A percentile compares a stretch with the other conserved stretches of the same genome.
These are phyloP conservation scores for Gymnopus androsaceus DNA, from an alignment of 1,284 basidiomycete species.

Conservation along the genomic window DNA sequence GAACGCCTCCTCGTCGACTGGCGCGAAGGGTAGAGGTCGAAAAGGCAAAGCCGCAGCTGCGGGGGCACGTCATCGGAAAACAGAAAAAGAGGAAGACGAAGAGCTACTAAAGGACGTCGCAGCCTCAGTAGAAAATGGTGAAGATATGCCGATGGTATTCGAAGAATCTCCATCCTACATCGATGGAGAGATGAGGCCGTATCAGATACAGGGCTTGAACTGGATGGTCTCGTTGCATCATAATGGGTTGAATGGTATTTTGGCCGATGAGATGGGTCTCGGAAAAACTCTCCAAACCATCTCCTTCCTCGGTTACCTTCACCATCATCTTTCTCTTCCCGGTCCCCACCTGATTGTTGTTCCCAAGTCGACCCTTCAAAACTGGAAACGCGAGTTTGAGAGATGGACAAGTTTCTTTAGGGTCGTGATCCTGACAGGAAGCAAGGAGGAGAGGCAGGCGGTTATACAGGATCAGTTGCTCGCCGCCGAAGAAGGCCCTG, in stretches of 20 bases:
- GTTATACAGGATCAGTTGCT: constrained; percentile 82
- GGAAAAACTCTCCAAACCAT: constrained; percentile 99
- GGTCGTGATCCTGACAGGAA: constrained; percentile 81
- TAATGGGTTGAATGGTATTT: constrained; percentile 91
- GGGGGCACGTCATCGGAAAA: constrained; percentile 72
- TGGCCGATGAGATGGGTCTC: constrained; percentile 96
- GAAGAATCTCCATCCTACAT: constrained; percentile 91
- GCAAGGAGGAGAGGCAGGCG: constrained; percentile 86
- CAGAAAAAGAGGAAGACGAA: constrained; percentile 98
- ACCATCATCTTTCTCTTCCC: constrained; percentile 74
- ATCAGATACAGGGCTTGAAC: constrained; percentile 95
- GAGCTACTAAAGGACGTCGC: constrained; percentile 90
- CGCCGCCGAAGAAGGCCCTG: constrained; percentile 57
- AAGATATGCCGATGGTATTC: constrained; percentile 88
- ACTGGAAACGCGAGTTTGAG: constrained; percentile 93
- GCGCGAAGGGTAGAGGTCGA: constrained; percentile 51
- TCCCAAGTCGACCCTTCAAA: constrained; percentile 96
- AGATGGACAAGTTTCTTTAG: constrained; percentile 93
- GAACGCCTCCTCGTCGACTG: constrained; percentile 80
- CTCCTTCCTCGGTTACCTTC: constrained; percentile 94
- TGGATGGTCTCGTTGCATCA: constrained; percentile 96
- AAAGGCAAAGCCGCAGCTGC: constrained; percentile 56
- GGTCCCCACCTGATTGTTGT: constrained; percentile 96
- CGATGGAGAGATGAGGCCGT: constrained; percentile 88
- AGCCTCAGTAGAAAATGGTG: constrained; percentile 78